A percentile compares a stretch with the other conserved stretches of the same genome.
Conservation (phyloP, 495 filamentous ascomycete species). For the Penicillium herquei region DNA sequence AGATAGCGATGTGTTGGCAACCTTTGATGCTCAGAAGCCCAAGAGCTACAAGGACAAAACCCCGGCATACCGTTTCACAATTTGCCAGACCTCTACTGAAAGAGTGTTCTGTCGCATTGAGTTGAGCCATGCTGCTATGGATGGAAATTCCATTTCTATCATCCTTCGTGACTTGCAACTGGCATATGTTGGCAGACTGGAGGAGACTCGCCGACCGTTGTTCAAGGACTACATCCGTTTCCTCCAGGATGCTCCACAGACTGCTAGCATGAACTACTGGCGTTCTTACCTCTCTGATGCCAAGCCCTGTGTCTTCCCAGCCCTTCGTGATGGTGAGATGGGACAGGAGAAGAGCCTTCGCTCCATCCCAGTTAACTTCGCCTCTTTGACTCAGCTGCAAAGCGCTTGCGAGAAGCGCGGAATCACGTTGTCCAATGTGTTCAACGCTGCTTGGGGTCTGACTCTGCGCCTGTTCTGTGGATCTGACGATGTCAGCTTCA, state of each 20-base stretch:
- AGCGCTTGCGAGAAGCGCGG: slow-evolving; percentile 44
- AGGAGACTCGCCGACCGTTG: slow-evolving; percentile 35
- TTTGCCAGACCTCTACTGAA: slow-evolving; percentile 39
- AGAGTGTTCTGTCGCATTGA: slow-evolving; percentile 53
- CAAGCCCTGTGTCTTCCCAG: slow-evolving; percentile 53
- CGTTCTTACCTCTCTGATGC: slow-evolving; percentile 45
- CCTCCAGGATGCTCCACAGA: slow-evolving; percentile 33
- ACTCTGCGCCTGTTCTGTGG: slow-evolving; percentile 49
- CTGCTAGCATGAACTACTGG: slow-evolving; percentile 53
- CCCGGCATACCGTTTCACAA: slow-evolving; percentile 51
- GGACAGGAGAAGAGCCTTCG: slow-evolving; percentile 25
- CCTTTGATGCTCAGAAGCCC: slow-evolving; percentile 32
- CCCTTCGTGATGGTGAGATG: slow-evolving; percentile 33
- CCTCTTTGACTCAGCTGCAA: slow-evolving; percentile 30
- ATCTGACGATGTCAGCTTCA: slow-evolving; percentile 52
- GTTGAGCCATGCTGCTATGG: slow-evolving; percentile 54
- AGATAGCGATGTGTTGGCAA: slow-evolving; percentile 30
- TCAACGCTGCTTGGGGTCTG: slow-evolving; percentile 55
- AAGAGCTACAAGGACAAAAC: slow-evolving; percentile 33
- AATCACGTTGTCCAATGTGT: slow-evolving; percentile 50
- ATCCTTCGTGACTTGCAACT: slow-evolving; percentile 47
- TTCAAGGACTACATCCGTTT: slow-evolving; percentile 57
- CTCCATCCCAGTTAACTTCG: slow-evolving; percentile 36
- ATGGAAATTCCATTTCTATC: slow-evolving; percentile 49
- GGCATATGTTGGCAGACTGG: slow-evolving; percentile 44